A percentile compares a stretch with the other conserved stretches of the same genome.
phyloP scores from a whole-genome alignment of 257 asterid species.

The Petrea volubilis region DNA sequence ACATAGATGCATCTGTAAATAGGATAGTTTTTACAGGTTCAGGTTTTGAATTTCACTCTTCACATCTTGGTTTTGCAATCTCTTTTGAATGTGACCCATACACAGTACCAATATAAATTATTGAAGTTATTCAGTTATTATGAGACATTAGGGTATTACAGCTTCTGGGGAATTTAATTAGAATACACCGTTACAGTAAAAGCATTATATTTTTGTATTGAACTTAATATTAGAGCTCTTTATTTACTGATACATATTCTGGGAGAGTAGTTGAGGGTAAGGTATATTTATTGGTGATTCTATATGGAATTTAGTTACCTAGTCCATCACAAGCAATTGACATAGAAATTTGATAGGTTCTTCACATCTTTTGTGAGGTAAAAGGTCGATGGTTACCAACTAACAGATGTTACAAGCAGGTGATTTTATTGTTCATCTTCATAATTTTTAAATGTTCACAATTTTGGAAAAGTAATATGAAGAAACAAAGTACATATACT shows the following conservation, averaged over 20 bases:
- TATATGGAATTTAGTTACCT: constrained; percentile 8
- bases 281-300: neutral
- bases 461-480: neutral
- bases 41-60: constrained; percentile 8
- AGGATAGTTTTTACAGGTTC: constrained; percentile 17
- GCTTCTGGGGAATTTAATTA: neutral
- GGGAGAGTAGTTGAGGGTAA: neutral
- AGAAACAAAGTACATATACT: neutral
- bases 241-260: neutral
- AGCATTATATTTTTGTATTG: neutral
- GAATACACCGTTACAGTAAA: neutral
- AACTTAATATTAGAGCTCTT: neutral
- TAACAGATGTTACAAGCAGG: constrained; percentile 7
- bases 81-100: constrained; percentile 20
- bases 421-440: neutral
- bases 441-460: neutral
- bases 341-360: constrained; percentile 15
- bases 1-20: constrained; percentile 31
- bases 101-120: constrained; percentile 26
- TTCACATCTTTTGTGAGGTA: neutral
- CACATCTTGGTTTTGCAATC: constrained; percentile 30
- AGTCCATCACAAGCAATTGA: constrained; percentile 22
- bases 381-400: neutral
- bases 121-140: constrained; percentile 15
- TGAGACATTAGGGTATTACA: neutral